Base-by-base conservation (phyloP, 176 grass and related monocot genomes). In the Lolium rigidum region DNA sequence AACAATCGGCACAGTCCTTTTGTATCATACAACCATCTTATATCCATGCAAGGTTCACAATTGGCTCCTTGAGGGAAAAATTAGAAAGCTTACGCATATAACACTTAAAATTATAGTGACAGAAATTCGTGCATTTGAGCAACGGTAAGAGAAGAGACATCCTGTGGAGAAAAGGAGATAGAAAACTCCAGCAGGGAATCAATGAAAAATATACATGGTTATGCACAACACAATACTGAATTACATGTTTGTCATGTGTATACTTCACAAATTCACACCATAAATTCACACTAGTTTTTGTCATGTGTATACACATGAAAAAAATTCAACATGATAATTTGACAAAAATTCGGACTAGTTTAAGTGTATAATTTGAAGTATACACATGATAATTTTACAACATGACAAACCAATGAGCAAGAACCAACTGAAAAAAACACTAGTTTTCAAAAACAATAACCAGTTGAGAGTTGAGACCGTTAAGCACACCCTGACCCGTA, bases 41-140 rank as follows among this genome's bases (percentile, higher is more conserved):
- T 21, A 78, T 70, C 20, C 77, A 89, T 77, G 50, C 1, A 84
- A 43, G 62, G 22, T 18, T 56, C 63, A 65, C 7, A 25, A 83
- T 24, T 5, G 46, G n/a, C 22, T 47, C 74, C 65, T 16, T 24
- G 5, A 74, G 74, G 38, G 37, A 79, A 79, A 86, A 28, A 47
- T 20, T 70, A 24, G 22, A 47, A 47, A 86, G 38, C 64, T 70
- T 46, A 86, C 10, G 5, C 39, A 71, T 13, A 79, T 43, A 7
- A 43, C 37, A 85, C 43, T n/a, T 57, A 55, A 70, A 79, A 10
- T 3, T 50, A 55, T 35, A 50, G 44, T 31, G 48, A 22, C 4
- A 76, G 2, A 18, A 66, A 65, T 1, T 80, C 24, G 35, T 62
- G 25, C 16, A 71, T 59, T 80, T 72, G 7, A 1, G 21, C 13